Evolutionary conservation across 768 basidiomycete genomes (phyloP).

Genomic region (Boletus vinaceobasis): DNA sequence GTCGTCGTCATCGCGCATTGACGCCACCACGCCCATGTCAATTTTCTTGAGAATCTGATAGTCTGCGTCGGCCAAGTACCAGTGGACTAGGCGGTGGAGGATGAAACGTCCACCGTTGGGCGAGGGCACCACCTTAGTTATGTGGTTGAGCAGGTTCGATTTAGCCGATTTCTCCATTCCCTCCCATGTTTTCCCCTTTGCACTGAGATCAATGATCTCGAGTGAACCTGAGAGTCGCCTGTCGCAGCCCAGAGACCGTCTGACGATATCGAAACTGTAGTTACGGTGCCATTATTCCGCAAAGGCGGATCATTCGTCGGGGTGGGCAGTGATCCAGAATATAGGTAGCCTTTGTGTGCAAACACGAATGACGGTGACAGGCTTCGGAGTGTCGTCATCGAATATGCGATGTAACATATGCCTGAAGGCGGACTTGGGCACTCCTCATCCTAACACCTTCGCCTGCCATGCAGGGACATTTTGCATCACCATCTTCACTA

Average conservation of each 20-base stretch:
- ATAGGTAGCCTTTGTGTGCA: neutral
- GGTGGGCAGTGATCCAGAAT: neutral
- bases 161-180: neutral
- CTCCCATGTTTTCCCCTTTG: constrained; percentile 2
- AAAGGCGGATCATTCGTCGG: neutral
- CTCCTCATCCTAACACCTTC: constrained; percentile 5
- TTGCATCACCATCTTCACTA: neutral
- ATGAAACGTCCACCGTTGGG: constrained; percentile 12
- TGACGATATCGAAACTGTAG: constrained; percentile 14
- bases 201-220: constrained; percentile 5
- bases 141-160: neutral
- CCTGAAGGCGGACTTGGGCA: constrained; percentile 1
- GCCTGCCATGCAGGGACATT: constrained; percentile 2
- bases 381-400: neutral
- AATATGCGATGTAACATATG: neutral
- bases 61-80: constrained; percentile 6
- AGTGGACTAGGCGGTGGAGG: neutral
- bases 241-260: constrained; percentile 21
- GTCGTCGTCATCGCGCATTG: neutral
- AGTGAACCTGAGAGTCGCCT: neutral
- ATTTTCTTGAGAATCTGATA: constrained; percentile 4
- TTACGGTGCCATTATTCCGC: neutral
- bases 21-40: constrained; percentile 1
- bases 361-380: constrained; percentile 5
- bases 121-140: neutral